Evolutionary conservation across 164 flowering plant genomes (phyloP).

Genomic region (Sedum album): DNA sequence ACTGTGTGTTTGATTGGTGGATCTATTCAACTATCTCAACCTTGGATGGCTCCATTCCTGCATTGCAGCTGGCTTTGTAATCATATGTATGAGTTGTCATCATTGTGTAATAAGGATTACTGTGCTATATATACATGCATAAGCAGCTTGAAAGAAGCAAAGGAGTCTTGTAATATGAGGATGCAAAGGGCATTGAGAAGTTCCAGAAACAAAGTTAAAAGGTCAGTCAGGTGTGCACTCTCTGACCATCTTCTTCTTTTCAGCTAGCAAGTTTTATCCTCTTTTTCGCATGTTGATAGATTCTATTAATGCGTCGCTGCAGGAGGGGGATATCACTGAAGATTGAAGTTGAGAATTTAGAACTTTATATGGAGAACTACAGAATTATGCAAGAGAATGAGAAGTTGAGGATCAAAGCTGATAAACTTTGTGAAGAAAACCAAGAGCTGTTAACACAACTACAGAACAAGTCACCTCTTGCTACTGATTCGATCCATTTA

Average conservation of each 20-base stretch:
- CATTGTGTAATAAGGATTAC: background rate
- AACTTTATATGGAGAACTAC: slow-evolving; percentile 45
- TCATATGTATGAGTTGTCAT: too few relatives aligned
- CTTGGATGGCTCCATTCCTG: background rate
- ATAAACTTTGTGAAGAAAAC: slow-evolving; percentile 45
- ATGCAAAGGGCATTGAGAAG: background rate
- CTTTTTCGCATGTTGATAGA: background rate
- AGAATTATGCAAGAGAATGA: slow-evolving; percentile 48
- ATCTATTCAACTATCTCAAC: background rate
- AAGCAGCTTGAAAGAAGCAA: background rate
- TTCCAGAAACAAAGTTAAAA: background rate
- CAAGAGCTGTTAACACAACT: slow-evolving; percentile 28
- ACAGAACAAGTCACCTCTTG: slow-evolving; percentile 14
- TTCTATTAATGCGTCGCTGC: background rate
- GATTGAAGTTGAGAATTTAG: slow-evolving; percentile 45
- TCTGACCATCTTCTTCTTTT: background rate
- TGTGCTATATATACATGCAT: background rate
- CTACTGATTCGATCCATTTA: too few relatives aligned
- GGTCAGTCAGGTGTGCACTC: background rate
- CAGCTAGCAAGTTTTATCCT: background rate
- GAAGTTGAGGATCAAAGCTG: slow-evolving; percentile 40
- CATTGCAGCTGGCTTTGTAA: slow-evolving; percentile 4
- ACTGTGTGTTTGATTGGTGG: background rate
- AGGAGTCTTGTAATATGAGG: background rate
- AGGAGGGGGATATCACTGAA: background rate